These are phyloP conservation scores for Pestalotiopsis sp. DNA, from an alignment of 2,329 filamentous ascomycete genomes.

Conservation along the genomic window DNA sequence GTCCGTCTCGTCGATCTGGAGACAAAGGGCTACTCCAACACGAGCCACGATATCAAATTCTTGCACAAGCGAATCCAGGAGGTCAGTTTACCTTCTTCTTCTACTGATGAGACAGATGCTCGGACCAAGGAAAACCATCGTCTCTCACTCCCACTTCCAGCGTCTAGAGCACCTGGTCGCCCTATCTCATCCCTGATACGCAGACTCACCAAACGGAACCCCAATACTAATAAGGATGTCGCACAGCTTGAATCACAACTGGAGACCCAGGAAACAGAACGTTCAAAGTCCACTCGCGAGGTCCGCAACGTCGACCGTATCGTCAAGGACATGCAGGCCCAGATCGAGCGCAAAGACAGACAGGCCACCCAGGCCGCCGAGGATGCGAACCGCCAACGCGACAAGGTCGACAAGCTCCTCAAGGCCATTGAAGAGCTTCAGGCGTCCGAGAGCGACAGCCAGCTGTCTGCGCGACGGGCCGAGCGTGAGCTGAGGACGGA, in stretches of 20 bases:
- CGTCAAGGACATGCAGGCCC: conserved; percentile 88
- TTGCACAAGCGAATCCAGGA: conserved; percentile 93
- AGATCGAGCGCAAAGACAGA: conserved; percentile 93
- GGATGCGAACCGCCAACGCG: conserved; percentile 81
- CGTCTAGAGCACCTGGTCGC: conserved; percentile 15
- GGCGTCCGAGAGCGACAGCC: conserved; percentile 77
- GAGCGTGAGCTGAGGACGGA: conserved; percentile 91
- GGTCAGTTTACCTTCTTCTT: conserved; percentile 55
- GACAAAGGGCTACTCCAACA: conserved; percentile 94
- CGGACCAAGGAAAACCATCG: neutral
- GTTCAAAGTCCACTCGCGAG: conserved; percentile 80
- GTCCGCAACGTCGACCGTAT: conserved; percentile 91
- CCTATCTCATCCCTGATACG: conserved; percentile 23
- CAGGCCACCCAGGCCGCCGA: conserved; percentile 78
- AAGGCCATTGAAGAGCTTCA: conserved; percentile 93
- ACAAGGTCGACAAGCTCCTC: conserved; percentile 88
- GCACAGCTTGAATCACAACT: conserved; percentile 82
- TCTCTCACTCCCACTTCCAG: conserved; percentile 1
- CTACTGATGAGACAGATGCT: conserved; percentile 13
- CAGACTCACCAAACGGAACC: conserved; percentile 16
- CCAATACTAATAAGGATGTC: conserved; percentile 28
- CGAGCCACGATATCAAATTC: conserved; percentile 94
- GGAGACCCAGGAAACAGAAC: conserved; percentile 78
- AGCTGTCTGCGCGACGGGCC: conserved; percentile 80
- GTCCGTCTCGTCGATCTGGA: conserved; percentile 89